Percentiles rank a stretch among this genome's conserved stretches.
phyloP scores from a whole-genome alignment of 805 yeast species.

The Cyberlindnera mississippiensis region DNA sequence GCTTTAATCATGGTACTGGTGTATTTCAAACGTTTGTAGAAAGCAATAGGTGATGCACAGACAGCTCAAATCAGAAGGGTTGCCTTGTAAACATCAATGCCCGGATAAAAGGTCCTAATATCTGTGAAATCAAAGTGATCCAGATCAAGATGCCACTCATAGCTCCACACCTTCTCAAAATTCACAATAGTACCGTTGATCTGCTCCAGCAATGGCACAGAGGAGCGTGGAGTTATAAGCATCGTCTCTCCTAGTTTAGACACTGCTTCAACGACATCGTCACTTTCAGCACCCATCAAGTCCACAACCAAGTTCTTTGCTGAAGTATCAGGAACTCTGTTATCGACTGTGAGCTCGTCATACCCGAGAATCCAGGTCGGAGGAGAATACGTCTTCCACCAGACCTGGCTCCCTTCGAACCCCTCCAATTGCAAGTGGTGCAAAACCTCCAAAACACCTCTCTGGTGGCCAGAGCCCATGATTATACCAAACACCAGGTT shows the following conservation, averaged over 20 bases:
- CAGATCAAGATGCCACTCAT: conserved; percentile 55
- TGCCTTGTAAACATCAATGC: conserved; percentile 53
- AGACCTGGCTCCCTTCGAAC: conserved; percentile 45
- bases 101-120: conserved; percentile 50
- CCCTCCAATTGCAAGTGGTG: conserved; percentile 32
- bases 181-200: conserved; percentile 10
- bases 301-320: conserved; percentile 34
- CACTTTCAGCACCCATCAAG: conserved; percentile 41
- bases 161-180: conserved; percentile 32
- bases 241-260: conserved; percentile 14
- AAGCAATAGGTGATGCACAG: too few relatives aligned
- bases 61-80: conserved; percentile 3
- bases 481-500: conserved; percentile 54
- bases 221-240: conserved; percentile 25
- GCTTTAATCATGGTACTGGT: too few relatives aligned
- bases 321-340: background rate
- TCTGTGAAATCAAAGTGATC: conserved; percentile 64
- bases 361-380: conserved; percentile 74
- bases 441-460: conserved; percentile 77
- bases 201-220: conserved; percentile 19
- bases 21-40: too few relatives aligned
- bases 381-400: conserved; percentile 96
- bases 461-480: conserved; percentile 86
- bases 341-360: conserved; percentile 17
- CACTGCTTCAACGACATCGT: conserved; percentile 25